Evolutionary conservation across 1,284 basidiomycete species (phyloP), one percentile per base, ranked within the genome.

Genomic region (Tremellales sp.): DNA sequence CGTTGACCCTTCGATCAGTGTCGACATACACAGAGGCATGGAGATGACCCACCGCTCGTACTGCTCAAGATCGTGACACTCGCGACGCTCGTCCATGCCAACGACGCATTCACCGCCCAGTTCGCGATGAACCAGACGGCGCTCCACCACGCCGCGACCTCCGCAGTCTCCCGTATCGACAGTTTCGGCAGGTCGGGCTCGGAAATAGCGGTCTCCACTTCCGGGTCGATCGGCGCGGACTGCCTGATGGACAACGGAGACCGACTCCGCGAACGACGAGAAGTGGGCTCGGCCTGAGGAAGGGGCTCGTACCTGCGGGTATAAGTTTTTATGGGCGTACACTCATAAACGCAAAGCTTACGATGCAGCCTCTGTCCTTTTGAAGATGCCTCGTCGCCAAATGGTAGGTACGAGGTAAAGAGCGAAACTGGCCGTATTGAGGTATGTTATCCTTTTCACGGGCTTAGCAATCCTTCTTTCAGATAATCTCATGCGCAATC

Each of bases 111-210:
- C 36, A 92, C 74, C 6, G 82, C 73, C 88, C 90, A 95, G 65
- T 95, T 95, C 16, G 92, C 92, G 33, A 84, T 76, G 62, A 95
- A 94, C 90, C 89, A 92, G 37, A 91, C 76, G 44, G 87, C 76
- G 61, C 84, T 87, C 70, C 94, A 95, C 50, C 78, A 74, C 3
- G 81, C 75, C 1, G 91, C 87, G 10, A 95, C 76, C 36, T 79
- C 73, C 5, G 83, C 83, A 0, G 91, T 95, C 71, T 94, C 83
- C 33, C 66, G 67, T 2, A 76, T 74, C 1, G 82, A 86, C 41
- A 95, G 72, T 41, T 56, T 60, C 13, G 55, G 56, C 24, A 59
- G 41, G 3, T 42, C n/a, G 16, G 38, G 19, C n/a, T n/a, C n/a
- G n/a, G n/a, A n/a, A n/a, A n/a, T n/a, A n/a, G n/a, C n/a, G n/a